phyloP scores from a whole-genome alignment of 805 yeast species.

The Zygosaccharomyces gambellarensis region DNA sequence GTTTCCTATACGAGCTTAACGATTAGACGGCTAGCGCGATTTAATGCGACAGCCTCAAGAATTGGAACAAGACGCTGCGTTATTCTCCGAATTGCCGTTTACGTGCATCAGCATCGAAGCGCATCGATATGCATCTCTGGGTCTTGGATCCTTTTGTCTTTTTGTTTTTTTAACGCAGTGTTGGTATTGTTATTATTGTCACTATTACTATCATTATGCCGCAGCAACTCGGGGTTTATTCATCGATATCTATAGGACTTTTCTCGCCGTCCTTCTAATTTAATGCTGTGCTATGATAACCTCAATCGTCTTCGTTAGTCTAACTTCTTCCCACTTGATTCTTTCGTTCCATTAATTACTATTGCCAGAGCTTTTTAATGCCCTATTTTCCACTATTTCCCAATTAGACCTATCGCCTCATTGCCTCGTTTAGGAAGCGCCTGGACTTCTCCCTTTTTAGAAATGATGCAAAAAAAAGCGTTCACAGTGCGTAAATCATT shows the following conservation, averaged over 20 bases:
- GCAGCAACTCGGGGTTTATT: neutral
- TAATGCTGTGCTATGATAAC: no score
- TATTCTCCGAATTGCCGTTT: neutral
- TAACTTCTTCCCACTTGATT: neutral
- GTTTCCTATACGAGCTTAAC: slow-evolving; percentile 31
- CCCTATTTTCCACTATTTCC: no score
- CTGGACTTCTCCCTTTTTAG: neutral
- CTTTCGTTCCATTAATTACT: neutral
- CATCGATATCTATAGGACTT: neutral
- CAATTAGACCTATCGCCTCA: neutral
- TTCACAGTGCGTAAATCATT: neutral
- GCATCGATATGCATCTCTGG: neutral
- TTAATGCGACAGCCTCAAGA: neutral
- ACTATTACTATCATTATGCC: neutral
- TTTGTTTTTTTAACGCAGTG: neutral
- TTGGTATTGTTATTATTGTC: neutral
- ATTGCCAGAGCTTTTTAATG: no score
- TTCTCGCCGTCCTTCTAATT: no score
- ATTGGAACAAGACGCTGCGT: neutral
- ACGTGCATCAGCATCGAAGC: neutral
- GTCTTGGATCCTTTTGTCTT: neutral
- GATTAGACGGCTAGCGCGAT: neutral
- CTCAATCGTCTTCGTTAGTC: no score
- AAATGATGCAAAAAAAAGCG: neutral
- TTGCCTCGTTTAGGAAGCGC: neutral